These are phyloP conservation scores for Lactarius quietus DNA, from an alignment of 768 basidiomycete species.

Conservation along the genomic window DNA sequence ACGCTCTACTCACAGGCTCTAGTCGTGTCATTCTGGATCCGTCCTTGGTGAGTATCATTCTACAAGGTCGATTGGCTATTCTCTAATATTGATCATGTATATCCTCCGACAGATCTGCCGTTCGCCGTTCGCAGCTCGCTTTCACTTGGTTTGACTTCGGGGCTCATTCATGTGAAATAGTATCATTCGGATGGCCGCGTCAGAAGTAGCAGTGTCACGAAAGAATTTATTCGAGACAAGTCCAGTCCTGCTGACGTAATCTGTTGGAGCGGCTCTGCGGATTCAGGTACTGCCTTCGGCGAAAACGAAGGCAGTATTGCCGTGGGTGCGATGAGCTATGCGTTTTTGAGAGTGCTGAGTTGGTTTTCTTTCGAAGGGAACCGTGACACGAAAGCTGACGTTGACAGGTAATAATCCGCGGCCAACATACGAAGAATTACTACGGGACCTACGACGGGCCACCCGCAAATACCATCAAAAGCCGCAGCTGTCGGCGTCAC, in stretches of 20 bases:
- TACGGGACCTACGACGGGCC: conserved; percentile 20
- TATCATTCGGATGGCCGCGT: conserved; percentile 25
- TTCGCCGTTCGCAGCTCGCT: conserved; percentile 10
- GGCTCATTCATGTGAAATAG: conserved; percentile 8
- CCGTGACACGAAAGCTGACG: neutral
- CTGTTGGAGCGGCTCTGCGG: conserved; percentile 26
- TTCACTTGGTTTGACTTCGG: neutral
- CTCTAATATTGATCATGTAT: neutral
- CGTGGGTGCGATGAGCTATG: conserved; percentile 28
- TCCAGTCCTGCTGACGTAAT: conserved; percentile 25
- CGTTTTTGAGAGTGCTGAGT: conserved; percentile 24
- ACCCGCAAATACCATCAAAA: conserved; percentile 26
- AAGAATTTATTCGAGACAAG: conserved; percentile 8
- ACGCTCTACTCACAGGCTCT: neutral
- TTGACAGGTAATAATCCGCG: conserved; percentile 19
- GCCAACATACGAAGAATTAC: conserved; percentile 22
- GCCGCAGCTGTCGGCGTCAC: conserved; percentile 25
- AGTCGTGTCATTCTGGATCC: conserved; percentile 43
- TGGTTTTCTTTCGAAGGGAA: neutral
- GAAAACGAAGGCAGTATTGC: conserved; percentile 14
- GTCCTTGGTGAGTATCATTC: conserved; percentile 33
- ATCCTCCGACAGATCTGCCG: conserved; percentile 14
- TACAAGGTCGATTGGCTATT: neutral
- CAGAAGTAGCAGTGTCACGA: conserved; percentile 12
- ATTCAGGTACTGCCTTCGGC: conserved; percentile 20